phyloP scores from a whole-genome alignment of 805 yeast genomes.

The Candida quercuum region DNA sequence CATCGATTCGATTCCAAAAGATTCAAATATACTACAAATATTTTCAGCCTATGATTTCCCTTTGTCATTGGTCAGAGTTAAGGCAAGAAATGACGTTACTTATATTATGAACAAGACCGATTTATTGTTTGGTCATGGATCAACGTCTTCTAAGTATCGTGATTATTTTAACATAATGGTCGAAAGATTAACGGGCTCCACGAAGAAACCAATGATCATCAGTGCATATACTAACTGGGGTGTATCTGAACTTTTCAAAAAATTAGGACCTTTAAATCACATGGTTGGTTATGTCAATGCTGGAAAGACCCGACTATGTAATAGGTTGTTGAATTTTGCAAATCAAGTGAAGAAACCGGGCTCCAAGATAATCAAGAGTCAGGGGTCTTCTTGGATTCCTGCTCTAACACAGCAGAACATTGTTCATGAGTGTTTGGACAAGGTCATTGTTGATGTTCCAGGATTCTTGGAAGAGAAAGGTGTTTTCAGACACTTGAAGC shows the following conservation, averaged over 20 bases:
- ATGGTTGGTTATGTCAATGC: constrained; percentile 63
- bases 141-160: constrained; percentile 26
- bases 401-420: constrained; percentile 62
- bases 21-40: constrained; percentile 50
- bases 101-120: constrained; percentile 38
- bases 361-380: constrained; percentile 13
- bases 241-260: constrained; percentile 30
- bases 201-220: constrained; percentile 34
- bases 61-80: constrained; percentile 25
- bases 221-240: constrained; percentile 55
- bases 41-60: constrained; percentile 74
- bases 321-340: constrained; percentile 33
- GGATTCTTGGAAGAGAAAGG: constrained; percentile 27
- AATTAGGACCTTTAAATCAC: constrained; percentile 36
- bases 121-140: constrained; percentile 31
- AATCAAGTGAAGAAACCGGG: constrained; percentile 6
- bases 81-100: constrained; percentile 19
- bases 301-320: constrained; percentile 63
- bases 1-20: constrained; percentile 31
- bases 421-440: constrained; percentile 30
- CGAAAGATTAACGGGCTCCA: constrained; percentile 28
- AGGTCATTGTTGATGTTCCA: constrained; percentile 32
- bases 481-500: constrained; percentile 25
- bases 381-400: constrained; percentile 47
- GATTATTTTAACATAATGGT: constrained; percentile 26